phyloP scores from a whole-genome alignment of 208 protist genomes.

The Endotrypanum monterogeii region DNA sequence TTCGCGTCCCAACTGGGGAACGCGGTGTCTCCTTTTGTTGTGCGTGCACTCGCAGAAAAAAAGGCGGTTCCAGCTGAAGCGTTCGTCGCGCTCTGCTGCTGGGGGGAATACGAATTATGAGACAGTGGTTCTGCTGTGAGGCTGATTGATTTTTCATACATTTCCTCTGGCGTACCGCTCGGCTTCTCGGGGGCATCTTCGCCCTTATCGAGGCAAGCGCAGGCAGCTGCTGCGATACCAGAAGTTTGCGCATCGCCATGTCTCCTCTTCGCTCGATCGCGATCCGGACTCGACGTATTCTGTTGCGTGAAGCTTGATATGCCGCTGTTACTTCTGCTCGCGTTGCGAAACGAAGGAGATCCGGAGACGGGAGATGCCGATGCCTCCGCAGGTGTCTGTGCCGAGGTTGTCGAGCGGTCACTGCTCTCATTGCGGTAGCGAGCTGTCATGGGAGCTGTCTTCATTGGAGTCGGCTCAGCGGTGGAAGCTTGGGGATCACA shows the following conservation, averaged over 20 bases:
- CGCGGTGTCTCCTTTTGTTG: constrained; percentile 13
- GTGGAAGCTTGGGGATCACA: constrained; percentile 38
- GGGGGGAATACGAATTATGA: constrained; percentile 6
- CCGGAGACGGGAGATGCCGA: neutral
- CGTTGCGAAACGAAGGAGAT: constrained; percentile 1
- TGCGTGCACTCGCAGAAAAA: neutral
- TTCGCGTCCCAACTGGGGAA: constrained; percentile 33
- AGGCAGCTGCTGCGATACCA: too few relatives aligned
- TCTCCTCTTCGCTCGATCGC: too few relatives aligned
- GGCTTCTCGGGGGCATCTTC: constrained; percentile 2
- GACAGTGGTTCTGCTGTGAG: neutral
- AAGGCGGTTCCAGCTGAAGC: neutral
- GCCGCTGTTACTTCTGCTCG: neutral
- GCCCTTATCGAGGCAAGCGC: neutral
- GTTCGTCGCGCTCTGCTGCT: neutral
- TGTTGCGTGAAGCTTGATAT: neutral
- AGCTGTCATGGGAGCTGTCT: constrained; percentile 28
- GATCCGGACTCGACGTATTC: neutral
- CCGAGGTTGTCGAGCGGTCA: neutral
- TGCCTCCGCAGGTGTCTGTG: neutral
- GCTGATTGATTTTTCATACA: neutral
- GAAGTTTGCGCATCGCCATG: neutral
- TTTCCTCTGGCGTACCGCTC: neutral
- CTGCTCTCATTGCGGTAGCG: constrained; percentile 29
- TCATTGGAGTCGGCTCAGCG: constrained; percentile 46